phyloP scores from a whole-genome alignment of 2,329 filamentous ascomycete genomes.

The Fusarium pseudocircinatum region DNA sequence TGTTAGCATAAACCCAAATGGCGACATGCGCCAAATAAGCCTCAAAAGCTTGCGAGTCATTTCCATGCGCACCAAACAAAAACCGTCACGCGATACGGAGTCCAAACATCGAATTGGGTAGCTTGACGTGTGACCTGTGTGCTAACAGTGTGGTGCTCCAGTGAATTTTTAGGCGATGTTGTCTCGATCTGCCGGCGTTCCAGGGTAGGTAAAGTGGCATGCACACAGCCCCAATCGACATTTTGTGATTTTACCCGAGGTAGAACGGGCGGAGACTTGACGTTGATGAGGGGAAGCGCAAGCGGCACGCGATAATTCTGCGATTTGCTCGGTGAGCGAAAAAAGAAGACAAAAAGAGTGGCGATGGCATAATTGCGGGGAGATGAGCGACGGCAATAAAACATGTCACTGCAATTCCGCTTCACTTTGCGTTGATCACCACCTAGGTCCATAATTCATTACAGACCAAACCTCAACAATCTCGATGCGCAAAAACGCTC shows the following conservation, averaged over 20 bases:
- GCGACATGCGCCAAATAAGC: background rate
- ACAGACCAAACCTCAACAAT: background rate
- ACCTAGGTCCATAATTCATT: slow-evolving; percentile 9
- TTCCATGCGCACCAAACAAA: background rate
- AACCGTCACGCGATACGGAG: background rate
- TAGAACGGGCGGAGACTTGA: background rate
- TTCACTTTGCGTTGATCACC: background rate
- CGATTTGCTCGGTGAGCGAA: background rate
- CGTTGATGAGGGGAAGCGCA: background rate
- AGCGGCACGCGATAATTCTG: background rate
- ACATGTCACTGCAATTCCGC: background rate
- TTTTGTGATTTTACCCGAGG: background rate
- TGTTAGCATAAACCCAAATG: background rate
- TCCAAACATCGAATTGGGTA: background rate
- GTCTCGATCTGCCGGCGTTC: background rate
- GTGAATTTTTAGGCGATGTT: background rate
- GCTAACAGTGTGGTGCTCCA: background rate
- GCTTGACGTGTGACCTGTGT: background rate
- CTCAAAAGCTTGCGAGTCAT: background rate
- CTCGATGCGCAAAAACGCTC: background rate
- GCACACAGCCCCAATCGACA: background rate
- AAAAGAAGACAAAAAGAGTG: background rate
- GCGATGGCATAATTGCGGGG: background rate
- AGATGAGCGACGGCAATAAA: background rate
- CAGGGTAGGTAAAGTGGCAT: background rate